Evolutionary conservation across 2,329 filamentous ascomycete genomes (phyloP), one percentile per base, ranked within the genome.

Genomic region (Zymoseptoria brevis): DNA sequence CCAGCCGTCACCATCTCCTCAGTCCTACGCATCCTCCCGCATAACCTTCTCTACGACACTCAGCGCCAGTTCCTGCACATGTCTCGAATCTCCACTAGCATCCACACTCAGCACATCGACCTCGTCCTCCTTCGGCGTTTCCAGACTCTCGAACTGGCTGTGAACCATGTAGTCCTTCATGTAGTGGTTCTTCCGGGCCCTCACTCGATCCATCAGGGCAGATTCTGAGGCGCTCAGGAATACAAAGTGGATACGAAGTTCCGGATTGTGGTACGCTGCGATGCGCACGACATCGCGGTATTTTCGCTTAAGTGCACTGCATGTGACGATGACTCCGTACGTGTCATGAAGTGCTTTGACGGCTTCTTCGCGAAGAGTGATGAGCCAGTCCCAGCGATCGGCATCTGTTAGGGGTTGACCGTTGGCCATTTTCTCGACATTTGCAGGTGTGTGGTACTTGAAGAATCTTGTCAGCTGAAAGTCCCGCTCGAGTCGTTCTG

Each of bases 361-460:
- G 3, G 77, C 74, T 65, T 77, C 69, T 64, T 80, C 75, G 64
- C 79, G 76, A 8, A 80, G 73, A 6, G 74, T 66, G 57, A 79
- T 78, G 19, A 99, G 85, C 94, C 94, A 99, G 78, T 96, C 93
- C 94, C 94, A 97, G 64, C 94, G 88, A 76, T 99, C 94, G 60
- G 86, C 87, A 72, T 99, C 94, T 58, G 89, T 96, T 41, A 99
- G 81, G 2, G 94, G 91, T 58, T 85, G 86, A 66, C 90, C 90
- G 66, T 81, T 81, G 70, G 83, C 81, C 94, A 99, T 99, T 76
- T 97, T 99, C 57, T 92, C 87, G 35, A 81, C 76, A 60, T 81
- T 80, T 9, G 73, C 69, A 41, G 74, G 72, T 1, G 79, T 78
- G 67, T 82, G 80, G 66, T 75, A 80, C 78, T 80, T 50, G 1